Conservation (phyloP, 1,284 basidiomycete genomes). For the Xerocomus nothofagi region DNA sequence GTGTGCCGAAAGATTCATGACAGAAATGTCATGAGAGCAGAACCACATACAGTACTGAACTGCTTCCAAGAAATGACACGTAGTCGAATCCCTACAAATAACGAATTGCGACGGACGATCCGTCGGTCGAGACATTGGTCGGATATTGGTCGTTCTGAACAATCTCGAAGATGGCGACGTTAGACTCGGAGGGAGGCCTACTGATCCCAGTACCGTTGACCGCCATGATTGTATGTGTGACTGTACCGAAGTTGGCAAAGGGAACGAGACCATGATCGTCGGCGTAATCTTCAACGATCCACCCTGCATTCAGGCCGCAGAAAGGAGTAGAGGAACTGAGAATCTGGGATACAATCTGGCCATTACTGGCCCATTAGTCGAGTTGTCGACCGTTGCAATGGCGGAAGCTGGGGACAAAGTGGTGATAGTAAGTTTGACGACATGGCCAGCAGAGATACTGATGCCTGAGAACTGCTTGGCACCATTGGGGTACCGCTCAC, state of each 20-base stretch:
- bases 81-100: neutral
- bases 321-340: constrained; percentile 3
- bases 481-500: constrained; percentile 5
- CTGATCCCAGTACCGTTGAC: neutral
- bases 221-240: constrained; percentile 5
- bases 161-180: neutral
- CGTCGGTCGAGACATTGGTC: neutral
- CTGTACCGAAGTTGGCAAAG: constrained; percentile 12
- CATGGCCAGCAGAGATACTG: constrained; percentile 13
- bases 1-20: too few species aligned
- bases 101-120: neutral
- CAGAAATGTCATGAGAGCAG: too few species aligned
- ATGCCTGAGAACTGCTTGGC: neutral
- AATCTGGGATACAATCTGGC: neutral
- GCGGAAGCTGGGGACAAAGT: constrained; percentile 2
- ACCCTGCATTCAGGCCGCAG: constrained; percentile 14
- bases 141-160: neutral
- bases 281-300: constrained; percentile 15
- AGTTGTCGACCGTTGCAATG: constrained; percentile 11
- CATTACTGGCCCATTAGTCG: constrained; percentile 10
- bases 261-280: neutral
- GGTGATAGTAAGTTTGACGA: constrained; percentile 4
- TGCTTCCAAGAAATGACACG: neutral
- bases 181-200: neutral
- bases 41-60: too few species aligned